Base-by-base conservation (phyloP, 306 rosid species). In the Ormosia emarginata region DNA sequence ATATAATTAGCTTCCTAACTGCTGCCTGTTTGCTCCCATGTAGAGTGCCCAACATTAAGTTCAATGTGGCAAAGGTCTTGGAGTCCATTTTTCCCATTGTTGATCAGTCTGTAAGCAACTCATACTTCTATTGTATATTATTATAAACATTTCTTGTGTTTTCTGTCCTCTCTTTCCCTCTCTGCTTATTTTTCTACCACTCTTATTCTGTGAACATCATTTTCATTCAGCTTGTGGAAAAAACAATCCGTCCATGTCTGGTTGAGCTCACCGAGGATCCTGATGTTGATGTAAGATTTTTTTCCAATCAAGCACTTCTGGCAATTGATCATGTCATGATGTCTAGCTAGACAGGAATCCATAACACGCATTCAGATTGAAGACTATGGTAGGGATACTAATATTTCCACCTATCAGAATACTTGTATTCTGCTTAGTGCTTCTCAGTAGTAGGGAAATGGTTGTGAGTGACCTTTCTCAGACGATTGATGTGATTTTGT, bases 21-120 rank as follows among this genome's bases (percentile, higher is more conserved):
- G 10, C 77, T 69, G 33, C 79, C 61, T 84, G 73, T 74, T 70
- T 64, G 33, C 70, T 61, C 6, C 43, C 33, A 6, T 82, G 34
- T 86, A 93, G 97, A 75, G 97, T 93, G 50, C 95, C 97, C 63
- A 93, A 93, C 83, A 93, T 89, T 74, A 93, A 93, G 88, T 93
- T 91, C 81, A 93, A 91, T 78, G 95, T 88, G 79, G 95, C 94
- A 7, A 93, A 93, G 90, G 95, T 93, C 83, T 81, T 93, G 43
- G 91, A 87, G 84, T 88, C 95, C 18, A 86, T 93, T 55, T 82
- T 93, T 79, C 95, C 95, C 70, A 87, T 93, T 29, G 91, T 93
- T 34, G 97, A 91, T 73, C 97, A 91, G 29, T 84, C 97, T 39
- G 97, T 93, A 79, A 87, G 94, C 79, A 77, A 55, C 82, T 46